Conservation (phyloP, 177 flowering plant species). For the Telopea speciosissima region DNA sequence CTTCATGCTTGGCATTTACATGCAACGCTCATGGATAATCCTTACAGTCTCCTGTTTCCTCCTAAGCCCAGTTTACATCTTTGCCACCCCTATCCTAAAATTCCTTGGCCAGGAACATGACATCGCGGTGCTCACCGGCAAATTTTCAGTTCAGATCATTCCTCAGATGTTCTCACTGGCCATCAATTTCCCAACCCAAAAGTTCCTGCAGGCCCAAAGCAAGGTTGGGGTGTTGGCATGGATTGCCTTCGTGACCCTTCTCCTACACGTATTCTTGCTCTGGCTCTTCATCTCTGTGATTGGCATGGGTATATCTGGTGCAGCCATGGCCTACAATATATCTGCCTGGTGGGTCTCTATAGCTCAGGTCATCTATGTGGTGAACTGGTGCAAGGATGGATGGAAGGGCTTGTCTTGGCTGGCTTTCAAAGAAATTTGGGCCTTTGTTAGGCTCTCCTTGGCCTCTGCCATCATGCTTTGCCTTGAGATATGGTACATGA, state of each 20-base stretch:
- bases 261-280: conserved; percentile 40
- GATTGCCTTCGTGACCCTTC: conserved; percentile 49
- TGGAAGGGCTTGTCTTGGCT: conserved; percentile 80
- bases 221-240: conserved; percentile 62
- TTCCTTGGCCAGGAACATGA: conserved; percentile 60
- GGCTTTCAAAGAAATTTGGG: conserved; percentile 76
- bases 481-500: conserved; percentile 89
- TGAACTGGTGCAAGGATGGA: conserved; percentile 71
- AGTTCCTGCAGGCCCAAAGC: conserved; percentile 53
- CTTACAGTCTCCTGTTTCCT: conserved; percentile 38
- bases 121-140: conserved; percentile 65
- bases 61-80: conserved; percentile 56
- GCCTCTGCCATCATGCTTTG: conserved; percentile 96
- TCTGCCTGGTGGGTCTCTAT: conserved; percentile 64
- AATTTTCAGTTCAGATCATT: conserved; percentile 49
- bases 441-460: conserved; percentile 66
- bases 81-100: conserved; percentile 50
- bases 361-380: conserved; percentile 61
- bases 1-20: conserved; percentile 70
- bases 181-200: conserved; percentile 37
- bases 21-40: conserved; percentile 87
- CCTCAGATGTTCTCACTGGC: conserved; percentile 92
- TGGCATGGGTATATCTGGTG: conserved; percentile 64
- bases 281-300: conserved; percentile 53
- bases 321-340: conserved; percentile 60